phyloP scores from a whole-genome alignment of 108 stramenopile species.

The Licmophora abbreviata region DNA sequence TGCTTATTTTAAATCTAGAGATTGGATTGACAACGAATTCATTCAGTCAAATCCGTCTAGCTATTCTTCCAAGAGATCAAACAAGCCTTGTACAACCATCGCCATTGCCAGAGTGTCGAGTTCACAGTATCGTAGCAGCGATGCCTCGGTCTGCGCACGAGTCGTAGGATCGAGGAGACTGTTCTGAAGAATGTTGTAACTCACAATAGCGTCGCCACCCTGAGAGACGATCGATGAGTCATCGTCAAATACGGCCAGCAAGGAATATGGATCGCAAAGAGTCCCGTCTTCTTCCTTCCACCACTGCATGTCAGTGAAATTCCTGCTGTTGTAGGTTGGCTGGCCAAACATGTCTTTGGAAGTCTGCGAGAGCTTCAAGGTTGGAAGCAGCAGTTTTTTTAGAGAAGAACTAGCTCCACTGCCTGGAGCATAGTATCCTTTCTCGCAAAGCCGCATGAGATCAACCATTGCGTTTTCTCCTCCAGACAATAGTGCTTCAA shows the following conservation, averaged over 20 bases:
- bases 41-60: no score
- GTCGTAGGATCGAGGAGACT: slow-evolving; percentile 7
- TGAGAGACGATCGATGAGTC: no score
- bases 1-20: no score
- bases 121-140: slow-evolving; percentile 45
- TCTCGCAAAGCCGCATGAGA: slow-evolving; percentile 22
- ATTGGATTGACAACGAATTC: no score
- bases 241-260: slow-evolving; percentile 2
- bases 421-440: slow-evolving; percentile 38
- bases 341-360: slow-evolving; percentile 18
- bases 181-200: slow-evolving; percentile 22
- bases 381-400: slow-evolving; percentile 30
- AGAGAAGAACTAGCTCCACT: slow-evolving; percentile 44
- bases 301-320: slow-evolving; percentile 41
- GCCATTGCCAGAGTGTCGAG: slow-evolving; percentile 47
- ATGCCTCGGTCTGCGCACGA: slow-evolving; percentile 11
- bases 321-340: slow-evolving; percentile 32
- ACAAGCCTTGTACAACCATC: slow-evolving; percentile 48
- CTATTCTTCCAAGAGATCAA: slow-evolving; percentile 27
- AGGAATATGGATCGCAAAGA: slow-evolving; percentile 29
- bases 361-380: slow-evolving; percentile 23
- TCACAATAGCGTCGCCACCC: slow-evolving; percentile 28
- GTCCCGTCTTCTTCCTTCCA: slow-evolving; percentile 17
- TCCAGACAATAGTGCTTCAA: slow-evolving; percentile 10
- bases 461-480: slow-evolving; percentile 30